These are phyloP conservation scores for Saturnispora mendoncae DNA, from an alignment of 805 yeast species.

Conservation along the genomic window DNA sequence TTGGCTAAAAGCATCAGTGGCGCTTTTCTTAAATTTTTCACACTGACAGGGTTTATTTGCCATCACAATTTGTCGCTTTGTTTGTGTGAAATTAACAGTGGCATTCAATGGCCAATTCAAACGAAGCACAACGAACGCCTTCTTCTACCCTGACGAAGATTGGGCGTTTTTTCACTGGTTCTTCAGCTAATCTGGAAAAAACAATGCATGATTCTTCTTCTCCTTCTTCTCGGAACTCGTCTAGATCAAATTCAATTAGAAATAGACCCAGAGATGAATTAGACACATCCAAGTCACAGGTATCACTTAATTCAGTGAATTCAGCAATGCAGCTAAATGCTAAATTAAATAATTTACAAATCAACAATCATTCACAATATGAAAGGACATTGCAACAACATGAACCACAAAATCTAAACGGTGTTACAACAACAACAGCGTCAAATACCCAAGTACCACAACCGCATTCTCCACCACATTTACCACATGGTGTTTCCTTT, in stretches of 20 bases:
- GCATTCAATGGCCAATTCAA: too few relatives aligned
- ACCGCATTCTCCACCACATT: neutral
- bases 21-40: too few relatives aligned
- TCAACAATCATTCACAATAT: neutral
- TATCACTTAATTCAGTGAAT: neutral
- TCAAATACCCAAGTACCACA: too few relatives aligned
- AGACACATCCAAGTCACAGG: neutral
- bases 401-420: too few relatives aligned
- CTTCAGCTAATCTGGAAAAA: neutral
- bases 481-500: neutral
- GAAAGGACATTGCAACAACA: neutral
- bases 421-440: too few relatives aligned
- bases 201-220: neutral
- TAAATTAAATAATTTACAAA: constrained; percentile 4
- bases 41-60: too few relatives aligned
- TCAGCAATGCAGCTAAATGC: constrained; percentile 2
- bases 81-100: too few relatives aligned
- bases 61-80: too few relatives aligned
- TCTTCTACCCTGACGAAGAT: too few relatives aligned
- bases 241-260: constrained; percentile 4
- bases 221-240: constrained; percentile 3
- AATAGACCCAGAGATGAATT: too few relatives aligned
- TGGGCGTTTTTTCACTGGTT: constrained; percentile 4
- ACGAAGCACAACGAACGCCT: too few relatives aligned
- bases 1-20: too few relatives aligned